These are phyloP conservation scores for Parmales sp. DNA, from an alignment of 108 stramenopile genomes.

Conservation along the genomic window DNA sequence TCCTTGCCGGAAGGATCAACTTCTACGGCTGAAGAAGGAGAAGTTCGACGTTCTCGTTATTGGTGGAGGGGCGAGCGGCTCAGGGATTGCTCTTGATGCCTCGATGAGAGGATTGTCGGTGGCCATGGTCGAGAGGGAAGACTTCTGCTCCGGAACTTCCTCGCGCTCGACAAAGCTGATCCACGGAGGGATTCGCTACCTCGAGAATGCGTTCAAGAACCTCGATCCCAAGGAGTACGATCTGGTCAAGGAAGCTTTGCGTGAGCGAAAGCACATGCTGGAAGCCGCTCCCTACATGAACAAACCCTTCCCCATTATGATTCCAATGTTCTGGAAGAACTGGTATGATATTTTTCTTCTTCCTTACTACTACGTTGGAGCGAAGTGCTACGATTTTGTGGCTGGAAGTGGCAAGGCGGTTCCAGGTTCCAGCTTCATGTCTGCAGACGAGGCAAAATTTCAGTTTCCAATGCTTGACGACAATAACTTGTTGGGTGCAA, in stretches of 20 bases:
- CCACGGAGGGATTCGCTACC: slow-evolving; percentile 45
- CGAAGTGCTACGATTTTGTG: slow-evolving; percentile 41
- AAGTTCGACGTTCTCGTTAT: slow-evolving; percentile 46
- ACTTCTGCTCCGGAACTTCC: slow-evolving; percentile 38
- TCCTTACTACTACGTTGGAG: slow-evolving; percentile 42
- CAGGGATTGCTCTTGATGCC: slow-evolving; percentile 41
- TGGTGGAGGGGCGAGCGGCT: slow-evolving; percentile 32
- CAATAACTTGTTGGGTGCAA: slow-evolving; percentile 18
- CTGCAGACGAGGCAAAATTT: neutral
- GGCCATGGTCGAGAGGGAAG: slow-evolving; percentile 39
- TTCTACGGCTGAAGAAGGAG: slow-evolving; percentile 32
- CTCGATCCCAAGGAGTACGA: slow-evolving; percentile 30
- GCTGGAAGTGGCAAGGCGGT: slow-evolving; percentile 22
- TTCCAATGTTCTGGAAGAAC: slow-evolving; percentile 32
- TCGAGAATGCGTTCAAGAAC: slow-evolving; percentile 33
- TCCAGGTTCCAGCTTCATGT: slow-evolving; percentile 27
- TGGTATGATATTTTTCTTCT: slow-evolving; percentile 14
- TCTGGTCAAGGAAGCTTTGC: slow-evolving; percentile 43
- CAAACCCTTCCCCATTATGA: slow-evolving; percentile 45
- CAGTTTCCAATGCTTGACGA: slow-evolving; percentile 11
- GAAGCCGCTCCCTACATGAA: slow-evolving; percentile 48
- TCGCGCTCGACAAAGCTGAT: slow-evolving; percentile 48
- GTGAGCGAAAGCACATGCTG: slow-evolving; percentile 41
- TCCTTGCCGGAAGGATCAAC: slow-evolving; percentile 29
- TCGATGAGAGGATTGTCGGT: slow-evolving; percentile 36